These are phyloP conservation scores for Apiospora arundinis DNA, from an alignment of 2,329 filamentous ascomycete species.

Conservation along the genomic window DNA sequence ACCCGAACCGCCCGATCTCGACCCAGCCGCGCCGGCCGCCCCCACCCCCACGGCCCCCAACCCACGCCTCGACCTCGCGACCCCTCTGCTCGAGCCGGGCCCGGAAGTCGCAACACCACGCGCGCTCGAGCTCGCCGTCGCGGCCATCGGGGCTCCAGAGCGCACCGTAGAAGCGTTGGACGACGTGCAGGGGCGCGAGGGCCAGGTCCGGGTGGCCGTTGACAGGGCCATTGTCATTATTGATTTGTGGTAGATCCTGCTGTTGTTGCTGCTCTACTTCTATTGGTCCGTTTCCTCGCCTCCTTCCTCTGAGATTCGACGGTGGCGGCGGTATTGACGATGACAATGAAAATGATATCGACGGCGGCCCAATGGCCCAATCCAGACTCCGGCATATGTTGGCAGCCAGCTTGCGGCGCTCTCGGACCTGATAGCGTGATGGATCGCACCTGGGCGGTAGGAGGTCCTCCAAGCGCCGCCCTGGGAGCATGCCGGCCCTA, in stretches of 20 bases:
- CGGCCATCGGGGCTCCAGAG: conserved; percentile 29
- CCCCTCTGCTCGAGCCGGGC: conserved; percentile 32
- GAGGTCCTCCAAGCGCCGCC: conserved; percentile 29
- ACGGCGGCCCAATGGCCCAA: conserved; percentile 44
- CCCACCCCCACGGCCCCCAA: conserved; percentile 8
- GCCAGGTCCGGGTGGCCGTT: conserved; percentile 37
- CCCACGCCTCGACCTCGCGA: conserved; percentile 27
- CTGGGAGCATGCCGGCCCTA: too few species aligned
- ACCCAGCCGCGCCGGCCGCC: conserved; percentile 33
- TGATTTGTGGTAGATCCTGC: not conserved
- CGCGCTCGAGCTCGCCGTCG: conserved; percentile 34
- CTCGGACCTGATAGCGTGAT: conserved; percentile 46
- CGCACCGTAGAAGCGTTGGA: conserved; percentile 35
- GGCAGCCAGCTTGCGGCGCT: conserved; percentile 51
- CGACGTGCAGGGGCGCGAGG: conserved; percentile 36
- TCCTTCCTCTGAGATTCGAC: not conserved
- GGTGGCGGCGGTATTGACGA: conserved; percentile 20
- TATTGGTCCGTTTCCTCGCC: not conserved
- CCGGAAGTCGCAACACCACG: conserved; percentile 35
- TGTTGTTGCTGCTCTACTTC: not conserved
- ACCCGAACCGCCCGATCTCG: conserved; percentile 35
- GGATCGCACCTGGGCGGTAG: conserved; percentile 47
- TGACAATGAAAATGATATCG: not conserved
- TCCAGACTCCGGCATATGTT: conserved; percentile 60
- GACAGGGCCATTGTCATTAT: not conserved